Conservation (phyloP, 306 rosid genomes). For the Alnus glutinosa region DNA sequence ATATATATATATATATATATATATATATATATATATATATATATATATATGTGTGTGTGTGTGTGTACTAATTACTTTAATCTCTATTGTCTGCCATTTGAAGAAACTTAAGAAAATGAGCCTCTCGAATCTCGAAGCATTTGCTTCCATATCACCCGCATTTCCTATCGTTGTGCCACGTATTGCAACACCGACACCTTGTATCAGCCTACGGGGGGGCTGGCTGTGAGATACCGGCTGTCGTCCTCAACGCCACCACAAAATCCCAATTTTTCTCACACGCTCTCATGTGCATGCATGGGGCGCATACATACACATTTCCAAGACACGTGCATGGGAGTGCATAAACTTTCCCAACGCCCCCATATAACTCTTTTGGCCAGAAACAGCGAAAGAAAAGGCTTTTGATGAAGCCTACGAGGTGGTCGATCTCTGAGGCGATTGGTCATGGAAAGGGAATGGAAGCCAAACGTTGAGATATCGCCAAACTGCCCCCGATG, state of each 20-base stretch:
- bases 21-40: too few relatives aligned
- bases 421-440: slow-evolving; percentile 2
- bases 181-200: slow-evolving; percentile 63
- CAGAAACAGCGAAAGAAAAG: slow-evolving; percentile 10
- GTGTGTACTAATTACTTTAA: not conserved
- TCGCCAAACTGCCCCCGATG: slow-evolving; percentile 76
- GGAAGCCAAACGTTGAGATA: slow-evolving; percentile 64
- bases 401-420: slow-evolving; percentile 33
- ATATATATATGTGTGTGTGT: too few relatives aligned
- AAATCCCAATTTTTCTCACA: slow-evolving; percentile 21
- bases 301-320: slow-evolving; percentile 40
- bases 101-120: slow-evolving; percentile 45
- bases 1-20: too few relatives aligned
- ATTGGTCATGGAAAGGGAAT: slow-evolving; percentile 58
- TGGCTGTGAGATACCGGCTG: slow-evolving; percentile 14
- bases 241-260: slow-evolving; percentile 22
- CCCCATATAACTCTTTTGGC: slow-evolving; percentile 34
- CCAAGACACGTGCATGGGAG: slow-evolving; percentile 36
- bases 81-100: slow-evolving; percentile 45
- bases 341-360: slow-evolving; percentile 18
- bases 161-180: slow-evolving; percentile 40
- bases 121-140: slow-evolving; percentile 62
- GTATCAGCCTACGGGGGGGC: slow-evolving; percentile 43
- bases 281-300: slow-evolving; percentile 51
- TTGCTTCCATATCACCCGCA: slow-evolving; percentile 68